Evolutionary conservation across 257 asterid species (phyloP).

Genomic region (Orobanche coerulescens): DNA sequence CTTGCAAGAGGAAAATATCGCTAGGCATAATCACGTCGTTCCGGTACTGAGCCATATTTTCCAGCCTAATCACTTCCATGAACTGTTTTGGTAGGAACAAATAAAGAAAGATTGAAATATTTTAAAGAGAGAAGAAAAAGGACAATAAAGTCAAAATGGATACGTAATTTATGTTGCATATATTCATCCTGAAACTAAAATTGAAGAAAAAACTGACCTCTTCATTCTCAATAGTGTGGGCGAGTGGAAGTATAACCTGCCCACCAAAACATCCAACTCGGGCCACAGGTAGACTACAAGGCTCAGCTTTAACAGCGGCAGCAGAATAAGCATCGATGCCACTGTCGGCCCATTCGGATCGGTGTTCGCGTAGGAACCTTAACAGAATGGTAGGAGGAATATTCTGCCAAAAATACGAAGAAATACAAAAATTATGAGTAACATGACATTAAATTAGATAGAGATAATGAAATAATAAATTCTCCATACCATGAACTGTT

Average conservation of each 20-base stretch:
- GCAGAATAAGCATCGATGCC: slow-evolving; percentile 87
- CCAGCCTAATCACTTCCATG: slow-evolving; percentile 97
- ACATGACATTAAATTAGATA: neutral
- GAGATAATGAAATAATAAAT: neutral
- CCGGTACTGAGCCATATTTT: slow-evolving; percentile 61
- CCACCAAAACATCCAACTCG: slow-evolving; percentile 82
- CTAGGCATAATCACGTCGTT: slow-evolving; percentile 74
- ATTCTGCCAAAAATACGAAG: slow-evolving; percentile 38
- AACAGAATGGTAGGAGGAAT: slow-evolving; percentile 89
- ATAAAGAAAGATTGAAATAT: neutral
- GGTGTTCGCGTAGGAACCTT: slow-evolving; percentile 85
- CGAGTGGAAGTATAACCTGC: slow-evolving; percentile 91
- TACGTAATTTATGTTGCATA: neutral
- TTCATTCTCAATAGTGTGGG: slow-evolving; percentile 93
- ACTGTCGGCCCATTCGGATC: slow-evolving; percentile 98
- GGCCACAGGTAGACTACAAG: slow-evolving; percentile 61
- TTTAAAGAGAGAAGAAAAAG: slow-evolving; percentile 8
- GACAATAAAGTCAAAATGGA: neutral
- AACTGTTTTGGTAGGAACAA: slow-evolving; percentile 41
- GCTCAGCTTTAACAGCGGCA: slow-evolving; percentile 78
- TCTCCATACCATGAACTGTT: no score
- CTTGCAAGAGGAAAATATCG: slow-evolving; percentile 91
- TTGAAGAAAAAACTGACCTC: slow-evolving; percentile 45
- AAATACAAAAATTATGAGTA: neutral
- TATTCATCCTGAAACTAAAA: neutral